These are phyloP conservation scores for Boletellus sp. DNA, from an alignment of 768 basidiomycete genomes.

Conservation along the genomic window DNA sequence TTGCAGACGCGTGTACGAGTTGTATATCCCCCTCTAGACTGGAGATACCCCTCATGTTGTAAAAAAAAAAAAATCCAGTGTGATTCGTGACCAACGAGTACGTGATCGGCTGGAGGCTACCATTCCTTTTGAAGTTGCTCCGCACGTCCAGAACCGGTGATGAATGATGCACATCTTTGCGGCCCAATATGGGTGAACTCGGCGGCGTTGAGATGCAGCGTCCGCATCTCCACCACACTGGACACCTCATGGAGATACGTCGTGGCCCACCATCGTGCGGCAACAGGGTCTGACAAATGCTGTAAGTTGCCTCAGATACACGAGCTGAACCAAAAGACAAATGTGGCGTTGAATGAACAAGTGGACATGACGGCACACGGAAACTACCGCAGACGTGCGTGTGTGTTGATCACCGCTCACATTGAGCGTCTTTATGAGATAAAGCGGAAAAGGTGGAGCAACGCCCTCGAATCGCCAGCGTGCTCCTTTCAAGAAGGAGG, in stretches of 20 bases:
- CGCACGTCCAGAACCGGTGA: not conserved
- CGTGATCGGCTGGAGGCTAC: conserved; percentile 12
- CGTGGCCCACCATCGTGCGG: not conserved
- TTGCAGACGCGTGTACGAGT: conserved; percentile 13
- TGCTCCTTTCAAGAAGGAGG: too few relatives aligned
- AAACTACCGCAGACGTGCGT: not conserved
- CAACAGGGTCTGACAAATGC: not conserved
- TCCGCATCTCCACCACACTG: not conserved
- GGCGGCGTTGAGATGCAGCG: not conserved
- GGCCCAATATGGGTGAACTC: not conserved
- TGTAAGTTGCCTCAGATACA: conserved; percentile 2
- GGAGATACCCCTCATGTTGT: conserved; percentile 19
- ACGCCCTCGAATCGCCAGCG: not conserved
- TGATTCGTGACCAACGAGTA: conserved; percentile 2
- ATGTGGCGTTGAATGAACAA: not conserved
- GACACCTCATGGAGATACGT: conserved; percentile 4
- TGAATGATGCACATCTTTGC: not conserved
- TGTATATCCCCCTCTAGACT: conserved; percentile 19
- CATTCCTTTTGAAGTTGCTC: not conserved
- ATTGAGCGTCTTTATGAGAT: conserved; percentile 3
- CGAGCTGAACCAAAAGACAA: not conserved
- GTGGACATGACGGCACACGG: too few relatives aligned
- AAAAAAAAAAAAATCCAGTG: not conserved
- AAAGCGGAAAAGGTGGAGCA: not conserved
- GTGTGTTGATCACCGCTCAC: conserved; percentile 8